Evolutionary conservation across 495 filamentous ascomycete species (phyloP).

Genomic region (Penicillium bovifimosum): DNA sequence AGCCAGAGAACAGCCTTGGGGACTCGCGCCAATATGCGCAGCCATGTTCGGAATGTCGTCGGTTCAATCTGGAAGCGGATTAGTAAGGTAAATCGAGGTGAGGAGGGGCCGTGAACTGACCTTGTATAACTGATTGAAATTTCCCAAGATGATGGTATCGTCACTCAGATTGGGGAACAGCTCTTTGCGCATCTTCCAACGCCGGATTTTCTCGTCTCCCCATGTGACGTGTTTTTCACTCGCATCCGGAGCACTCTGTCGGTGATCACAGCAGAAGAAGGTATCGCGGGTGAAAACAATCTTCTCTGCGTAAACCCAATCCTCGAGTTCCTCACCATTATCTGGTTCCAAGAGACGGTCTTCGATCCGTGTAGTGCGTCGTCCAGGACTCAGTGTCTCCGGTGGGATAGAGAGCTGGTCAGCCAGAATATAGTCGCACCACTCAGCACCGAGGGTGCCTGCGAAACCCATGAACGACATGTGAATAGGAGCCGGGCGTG

Average conservation of each 20-base stretch:
- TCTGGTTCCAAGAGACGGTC: conserved; percentile 67
- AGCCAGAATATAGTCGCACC: conserved; percentile 96
- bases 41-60: conserved; percentile 92
- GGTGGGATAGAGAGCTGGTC: conserved; percentile 82
- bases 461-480: conserved; percentile 99
- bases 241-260: conserved; percentile 80
- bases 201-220: conserved; percentile 75
- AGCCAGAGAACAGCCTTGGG: conserved; percentile 94
- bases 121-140: conserved; percentile 99
- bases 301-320: conserved; percentile 97
- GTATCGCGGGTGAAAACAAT: conserved; percentile 92
- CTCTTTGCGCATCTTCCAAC: conserved; percentile 94
- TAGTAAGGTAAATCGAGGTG: conserved; percentile 1
- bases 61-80: conserved; percentile 73
- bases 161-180: conserved; percentile 81
- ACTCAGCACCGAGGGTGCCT: conserved; percentile 91
- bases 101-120: conserved; percentile 42
- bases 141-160: conserved; percentile 86
- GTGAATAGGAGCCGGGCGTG: conserved; percentile 89
- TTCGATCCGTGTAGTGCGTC: conserved; percentile 65
- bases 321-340: conserved; percentile 53
- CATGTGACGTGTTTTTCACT: conserved; percentile 61
- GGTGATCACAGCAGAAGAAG: conserved; percentile 98
- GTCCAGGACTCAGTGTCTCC: conserved; percentile 71
- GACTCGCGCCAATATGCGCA: conserved; percentile 81